Base-by-base conservation (phyloP, 495 filamentous ascomycete genomes). In the Lichenothelia convexa region DNA sequence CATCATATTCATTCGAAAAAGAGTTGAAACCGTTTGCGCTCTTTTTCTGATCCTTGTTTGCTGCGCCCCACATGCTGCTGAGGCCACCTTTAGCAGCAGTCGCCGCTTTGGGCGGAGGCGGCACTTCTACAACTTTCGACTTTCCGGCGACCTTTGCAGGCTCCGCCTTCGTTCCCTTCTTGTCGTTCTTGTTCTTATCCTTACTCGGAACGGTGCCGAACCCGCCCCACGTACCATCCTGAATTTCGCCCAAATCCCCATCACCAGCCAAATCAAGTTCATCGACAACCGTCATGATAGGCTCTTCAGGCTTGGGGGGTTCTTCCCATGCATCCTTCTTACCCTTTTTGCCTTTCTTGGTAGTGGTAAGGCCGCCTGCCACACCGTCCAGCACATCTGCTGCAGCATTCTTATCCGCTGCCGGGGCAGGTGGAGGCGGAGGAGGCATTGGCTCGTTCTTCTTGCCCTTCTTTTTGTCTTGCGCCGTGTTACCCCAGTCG, bases 141-240 rank as follows among this genome's bases (percentile, higher is more conserved):
- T n/a, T n/a, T n/a, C n/a, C n/a, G n/a, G n/a, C n/a, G n/a, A n/a
- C n/a, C n/a, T n/a, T n/a, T 29, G 26, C 13, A 35, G 39, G 0
- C 30, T 33, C 34, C n/a, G 23, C 23, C 35, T 32, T 23, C 7
- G 22, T 29, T n/a, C 16, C 43, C 19, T 36, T 36, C 41, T 51
- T 51, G 20, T 42, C 49, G 41, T 54, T 54, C 37, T 54, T 54
- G 43, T 57, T 57, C 38, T 58, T 61, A 18, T 46, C 45, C 32
- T 58, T 53, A 39, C 54, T 56, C 2, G 21, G n/a, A n/a, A 30
- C 30, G 2, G 22, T 21, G 22, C 45, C 35, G 26, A 39, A 50
- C 24, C 38, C 43, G 11, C 46, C n/a, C n/a, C n/a, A n/a, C n/a
- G n/a, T n/a, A n/a, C n/a, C n/a, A n/a, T n/a, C n/a, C n/a, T n/a